Base-by-base conservation (phyloP, 331 rosid genomes). In the Saraca asoca region DNA sequence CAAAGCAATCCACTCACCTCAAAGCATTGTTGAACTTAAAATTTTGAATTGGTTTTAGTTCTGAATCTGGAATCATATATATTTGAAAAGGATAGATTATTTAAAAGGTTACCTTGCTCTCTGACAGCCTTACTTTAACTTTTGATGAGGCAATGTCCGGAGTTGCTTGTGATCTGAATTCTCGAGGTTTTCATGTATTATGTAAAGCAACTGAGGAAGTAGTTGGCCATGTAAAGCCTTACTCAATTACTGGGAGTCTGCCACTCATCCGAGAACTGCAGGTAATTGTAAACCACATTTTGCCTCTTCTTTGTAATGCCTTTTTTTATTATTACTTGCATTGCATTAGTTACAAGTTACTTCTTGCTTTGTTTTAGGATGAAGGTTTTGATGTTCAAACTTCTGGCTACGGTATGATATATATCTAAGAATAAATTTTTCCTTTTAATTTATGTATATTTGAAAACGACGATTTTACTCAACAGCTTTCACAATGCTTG, bases 351-450 rank as follows among this genome's bases (percentile, higher is more conserved):
- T 16, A 33, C 69, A 49, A 4, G 38, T 18, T 14, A 56, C 45
- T 43, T 8, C 15, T 69, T 64, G 33, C 41, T 62, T 37, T 58
- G 42, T 50, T 16, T n/a, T 54, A 90, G 99, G 95, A 88, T 13
- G 95, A 81, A 69, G 97, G 99, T 17, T 94, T 86, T 68, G 99
- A 94, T 76, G 99, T 94, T 79, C 97, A 94, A 73, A 85, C 90
- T 73, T 18, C 82, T 39, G 99, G 99, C 79, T 94, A 88, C 15
- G 96, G 99, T 94, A 88, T 49, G 84, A 33, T 42, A 11, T 41
- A 1, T 24, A n/a, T 45, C 62, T 38, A 14, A 17, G 42, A 58
- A 57, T 55, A 63, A 58, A 64, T 12, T 12, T 0, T 37, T 17
- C 6, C n/a, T 3, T 16, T 17, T 12, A 46, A 16, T 19, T 19